phyloP scores from a whole-genome alignment of 179 eudicot genomes.

The Dionaea muscipula region DNA sequence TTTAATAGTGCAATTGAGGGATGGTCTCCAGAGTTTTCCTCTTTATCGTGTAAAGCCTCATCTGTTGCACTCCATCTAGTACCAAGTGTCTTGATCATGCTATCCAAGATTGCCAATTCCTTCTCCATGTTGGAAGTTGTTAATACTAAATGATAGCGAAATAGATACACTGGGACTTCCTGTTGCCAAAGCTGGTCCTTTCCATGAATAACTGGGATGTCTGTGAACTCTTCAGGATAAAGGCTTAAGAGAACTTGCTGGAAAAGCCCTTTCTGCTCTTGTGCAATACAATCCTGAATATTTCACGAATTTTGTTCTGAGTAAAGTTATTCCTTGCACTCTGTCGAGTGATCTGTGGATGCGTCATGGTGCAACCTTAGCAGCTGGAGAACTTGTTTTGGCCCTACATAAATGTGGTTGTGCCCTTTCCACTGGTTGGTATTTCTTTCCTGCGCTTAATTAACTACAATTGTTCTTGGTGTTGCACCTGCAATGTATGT shows the following conservation, averaged over 20 bases:
- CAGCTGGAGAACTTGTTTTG: constrained; percentile 79
- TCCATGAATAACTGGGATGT: constrained; percentile 5
- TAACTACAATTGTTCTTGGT: too few species aligned
- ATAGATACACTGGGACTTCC: not conserved
- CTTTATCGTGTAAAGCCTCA: too few species aligned
- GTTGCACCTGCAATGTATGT: too few species aligned
- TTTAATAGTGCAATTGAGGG: too few species aligned
- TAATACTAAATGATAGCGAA: not conserved
- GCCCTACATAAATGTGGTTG: constrained; percentile 49
- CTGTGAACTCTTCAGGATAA: constrained; percentile 49
- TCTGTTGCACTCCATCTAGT: too few species aligned
- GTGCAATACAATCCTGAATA: constrained; percentile 68
- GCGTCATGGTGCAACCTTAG: constrained; percentile 97
- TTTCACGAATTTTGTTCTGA: constrained; percentile 56
- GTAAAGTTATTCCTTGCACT: constrained; percentile 66
- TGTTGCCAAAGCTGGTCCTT: not conserved
- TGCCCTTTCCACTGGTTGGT: constrained; percentile 60
- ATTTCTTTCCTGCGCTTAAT: not conserved
- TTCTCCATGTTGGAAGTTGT: too few species aligned
- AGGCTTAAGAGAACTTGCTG: constrained; percentile 90
- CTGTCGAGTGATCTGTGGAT: constrained; percentile 87
- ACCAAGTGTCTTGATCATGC: too few species aligned
- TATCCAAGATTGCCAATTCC: too few species aligned
- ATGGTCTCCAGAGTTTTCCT: too few species aligned
- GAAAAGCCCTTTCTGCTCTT: constrained; percentile 75